These are phyloP conservation scores for Moesziomyces sp. DNA, from an alignment of 1,284 basidiomycete species.

Conservation along the genomic window DNA sequence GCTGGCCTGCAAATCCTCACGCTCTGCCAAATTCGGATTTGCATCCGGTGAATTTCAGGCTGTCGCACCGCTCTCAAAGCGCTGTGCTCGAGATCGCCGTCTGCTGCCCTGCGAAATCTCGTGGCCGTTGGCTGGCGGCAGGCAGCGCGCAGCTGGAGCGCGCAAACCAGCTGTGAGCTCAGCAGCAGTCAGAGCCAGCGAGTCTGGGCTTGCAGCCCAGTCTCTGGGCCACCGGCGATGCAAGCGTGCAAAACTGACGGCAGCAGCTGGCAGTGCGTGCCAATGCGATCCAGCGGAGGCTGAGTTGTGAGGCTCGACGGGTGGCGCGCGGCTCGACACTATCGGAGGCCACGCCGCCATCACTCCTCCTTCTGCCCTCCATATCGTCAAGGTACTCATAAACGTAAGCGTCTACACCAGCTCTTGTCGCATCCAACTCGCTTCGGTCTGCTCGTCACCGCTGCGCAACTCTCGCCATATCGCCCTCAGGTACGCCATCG, in stretches of 20 bases:
- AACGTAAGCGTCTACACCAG: constrained; percentile 44
- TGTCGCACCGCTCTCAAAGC: not conserved
- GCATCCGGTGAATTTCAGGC: not conserved
- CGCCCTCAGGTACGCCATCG: not conserved
- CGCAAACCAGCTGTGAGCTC: not conserved
- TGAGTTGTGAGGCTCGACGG: not conserved
- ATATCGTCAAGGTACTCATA: constrained; percentile 52
- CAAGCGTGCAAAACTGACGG: not conserved
- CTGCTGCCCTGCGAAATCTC: constrained; percentile 3
- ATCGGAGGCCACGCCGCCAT: constrained; percentile 18
- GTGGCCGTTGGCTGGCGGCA: too few species aligned
- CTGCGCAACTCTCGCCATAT: not conserved
- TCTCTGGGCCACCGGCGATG: not conserved
- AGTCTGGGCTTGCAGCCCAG: not conserved
- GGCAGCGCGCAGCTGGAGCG: not conserved
- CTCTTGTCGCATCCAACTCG: not conserved
- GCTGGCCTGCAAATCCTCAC: not conserved
- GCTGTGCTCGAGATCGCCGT: not conserved
- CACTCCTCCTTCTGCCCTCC: constrained; percentile 41
- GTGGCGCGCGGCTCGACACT: constrained; percentile 16
- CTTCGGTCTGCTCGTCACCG: constrained; percentile 3
- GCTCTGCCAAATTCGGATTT: not conserved
- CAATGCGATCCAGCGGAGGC: not conserved
- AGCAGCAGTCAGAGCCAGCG: not conserved
- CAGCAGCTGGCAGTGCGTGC: not conserved